These are phyloP conservation scores for Penicillium crystallinum DNA, from an alignment of 495 filamentous ascomycete genomes.

Conservation along the genomic window DNA sequence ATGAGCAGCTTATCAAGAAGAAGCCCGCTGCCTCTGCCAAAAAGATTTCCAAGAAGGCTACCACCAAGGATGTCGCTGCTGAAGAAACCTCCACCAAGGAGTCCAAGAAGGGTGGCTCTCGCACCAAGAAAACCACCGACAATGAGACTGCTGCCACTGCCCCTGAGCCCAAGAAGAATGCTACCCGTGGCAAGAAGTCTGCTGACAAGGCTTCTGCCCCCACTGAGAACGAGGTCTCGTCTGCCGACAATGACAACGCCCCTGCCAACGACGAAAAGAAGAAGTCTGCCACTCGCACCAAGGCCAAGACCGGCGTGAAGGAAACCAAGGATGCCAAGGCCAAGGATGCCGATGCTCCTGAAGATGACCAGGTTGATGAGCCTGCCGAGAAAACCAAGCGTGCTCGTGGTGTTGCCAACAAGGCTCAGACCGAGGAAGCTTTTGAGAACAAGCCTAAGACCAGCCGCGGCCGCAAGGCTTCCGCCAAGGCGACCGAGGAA, in stretches of 20 bases:
- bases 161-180: too few species aligned
- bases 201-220: background rate
- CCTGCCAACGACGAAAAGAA: background rate
- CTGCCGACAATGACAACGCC: background rate
- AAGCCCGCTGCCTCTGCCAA: background rate
- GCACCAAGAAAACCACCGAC: background rate
- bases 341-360: background rate
- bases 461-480: background rate
- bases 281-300: background rate
- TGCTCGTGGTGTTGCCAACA: background rate
- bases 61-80: too few species aligned
- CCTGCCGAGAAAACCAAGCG: background rate
- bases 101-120: background rate
- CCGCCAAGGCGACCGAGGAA: constrained; percentile 27
- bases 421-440: background rate
- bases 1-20: background rate
- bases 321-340: too few species aligned
- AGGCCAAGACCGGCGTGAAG: background rate
- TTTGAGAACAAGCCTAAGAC: background rate
- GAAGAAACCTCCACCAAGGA: background rate
- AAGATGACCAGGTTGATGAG: background rate
- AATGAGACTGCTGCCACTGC: background rate
- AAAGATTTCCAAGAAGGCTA: background rate
- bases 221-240: background rate
- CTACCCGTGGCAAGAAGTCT: background rate